These are phyloP conservation scores for Vanrija sp. DNA, from an alignment of 1,284 basidiomycete genomes.

Conservation along the genomic window DNA sequence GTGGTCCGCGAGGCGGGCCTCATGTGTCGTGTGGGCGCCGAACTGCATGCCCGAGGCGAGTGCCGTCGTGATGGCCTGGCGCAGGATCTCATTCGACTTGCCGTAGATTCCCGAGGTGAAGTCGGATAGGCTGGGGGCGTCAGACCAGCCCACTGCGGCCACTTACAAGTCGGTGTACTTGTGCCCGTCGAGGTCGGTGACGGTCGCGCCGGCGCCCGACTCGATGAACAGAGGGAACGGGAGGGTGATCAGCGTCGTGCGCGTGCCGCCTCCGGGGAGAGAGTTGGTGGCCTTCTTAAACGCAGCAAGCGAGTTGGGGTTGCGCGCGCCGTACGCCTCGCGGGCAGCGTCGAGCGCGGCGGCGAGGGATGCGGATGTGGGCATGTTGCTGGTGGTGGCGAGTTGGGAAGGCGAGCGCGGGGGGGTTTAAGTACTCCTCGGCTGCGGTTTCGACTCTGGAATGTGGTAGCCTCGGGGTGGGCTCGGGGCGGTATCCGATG, in stretches of 20 bases:
- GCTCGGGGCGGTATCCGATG: too few species aligned
- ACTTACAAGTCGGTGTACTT: conserved; percentile 27
- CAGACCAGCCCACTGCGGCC: not conserved
- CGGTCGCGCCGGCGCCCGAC: conserved; percentile 8
- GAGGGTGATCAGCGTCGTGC: conserved; percentile 24
- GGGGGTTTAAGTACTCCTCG: too few species aligned
- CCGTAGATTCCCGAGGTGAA: conserved; percentile 31
- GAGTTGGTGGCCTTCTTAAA: conserved; percentile 1
- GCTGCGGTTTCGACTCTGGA: too few species aligned
- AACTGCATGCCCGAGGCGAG: conserved; percentile 24
- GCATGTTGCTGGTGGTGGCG: too few species aligned
- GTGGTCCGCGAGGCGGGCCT: conserved; percentile 17
- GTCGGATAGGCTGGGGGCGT: conserved; percentile 23
- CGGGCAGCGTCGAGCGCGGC: conserved; percentile 1
- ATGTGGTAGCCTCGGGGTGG: too few species aligned
- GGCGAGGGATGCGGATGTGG: not conserved
- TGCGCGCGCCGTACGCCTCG: conserved; percentile 4
- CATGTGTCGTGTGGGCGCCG: conserved; percentile 23
- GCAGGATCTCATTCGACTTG: conserved; percentile 22
- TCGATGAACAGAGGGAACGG: conserved; percentile 27
- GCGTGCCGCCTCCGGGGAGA: conserved; percentile 25
- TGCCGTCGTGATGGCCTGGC: conserved; percentile 16
- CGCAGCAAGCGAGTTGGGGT: conserved; percentile 12
- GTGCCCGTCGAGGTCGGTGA: conserved; percentile 26
- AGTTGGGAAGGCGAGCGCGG: too few species aligned